Evolutionary conservation across 768 basidiomycete species (phyloP).

Genomic region (Cyclocybe aegerita): DNA sequence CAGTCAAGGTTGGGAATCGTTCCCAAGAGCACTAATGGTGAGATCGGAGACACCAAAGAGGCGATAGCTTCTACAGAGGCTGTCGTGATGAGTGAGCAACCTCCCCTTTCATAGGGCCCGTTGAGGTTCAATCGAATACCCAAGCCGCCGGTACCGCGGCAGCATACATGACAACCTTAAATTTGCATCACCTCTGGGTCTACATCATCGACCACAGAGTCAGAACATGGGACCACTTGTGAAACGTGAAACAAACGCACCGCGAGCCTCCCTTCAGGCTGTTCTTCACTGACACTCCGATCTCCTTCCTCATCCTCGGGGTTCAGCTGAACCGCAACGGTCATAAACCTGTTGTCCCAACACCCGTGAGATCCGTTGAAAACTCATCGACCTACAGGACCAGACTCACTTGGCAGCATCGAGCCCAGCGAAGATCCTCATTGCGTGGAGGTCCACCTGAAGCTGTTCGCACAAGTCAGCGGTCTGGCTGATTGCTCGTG

Average conservation of each 20-base stretch:
- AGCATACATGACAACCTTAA: no score
- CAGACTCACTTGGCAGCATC: constrained; percentile 77
- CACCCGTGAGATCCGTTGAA: neutral
- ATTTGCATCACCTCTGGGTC: no score
- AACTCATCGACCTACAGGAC: neutral
- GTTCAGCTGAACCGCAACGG: constrained; percentile 39
- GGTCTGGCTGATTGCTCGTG: constrained; percentile 66
- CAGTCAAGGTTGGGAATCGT: no score
- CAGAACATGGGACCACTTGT: neutral
- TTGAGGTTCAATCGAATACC: no score
- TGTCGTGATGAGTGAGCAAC: no score
- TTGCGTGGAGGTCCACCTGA: constrained; percentile 73
- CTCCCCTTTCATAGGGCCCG: no score
- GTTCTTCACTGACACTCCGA: constrained; percentile 5
- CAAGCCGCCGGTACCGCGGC: no score
- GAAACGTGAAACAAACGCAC: neutral
- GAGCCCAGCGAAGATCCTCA: constrained; percentile 75
- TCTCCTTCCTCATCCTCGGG: constrained; percentile 27
- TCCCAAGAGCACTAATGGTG: no score
- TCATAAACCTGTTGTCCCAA: constrained; percentile 35
- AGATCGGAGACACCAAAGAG: no score
- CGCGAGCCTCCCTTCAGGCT: neutral
- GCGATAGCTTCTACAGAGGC: no score
- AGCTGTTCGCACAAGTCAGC: constrained; percentile 77
- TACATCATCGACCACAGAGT: no score